Conservation (phyloP, 352 stramenopile genomes). For the Globisporangium alternatum region DNA sequence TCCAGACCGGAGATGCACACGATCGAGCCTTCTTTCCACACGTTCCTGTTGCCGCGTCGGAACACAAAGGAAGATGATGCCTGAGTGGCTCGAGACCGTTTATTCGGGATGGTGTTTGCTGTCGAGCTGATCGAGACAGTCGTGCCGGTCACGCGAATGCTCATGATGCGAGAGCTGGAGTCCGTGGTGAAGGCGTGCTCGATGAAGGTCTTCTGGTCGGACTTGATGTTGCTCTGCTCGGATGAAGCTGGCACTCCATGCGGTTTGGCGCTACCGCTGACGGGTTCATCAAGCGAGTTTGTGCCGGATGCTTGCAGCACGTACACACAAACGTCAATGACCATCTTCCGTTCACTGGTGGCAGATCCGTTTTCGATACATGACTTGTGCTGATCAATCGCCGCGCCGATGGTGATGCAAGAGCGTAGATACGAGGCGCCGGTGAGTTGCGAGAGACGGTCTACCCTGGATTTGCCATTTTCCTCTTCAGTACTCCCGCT, state of each 20-base stretch:
- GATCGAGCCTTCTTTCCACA: conserved; percentile 53
- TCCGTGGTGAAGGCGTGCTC: conserved; percentile 67
- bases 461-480: conserved; percentile 6
- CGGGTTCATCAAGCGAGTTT: conserved; percentile 25
- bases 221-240: conserved; percentile 12
- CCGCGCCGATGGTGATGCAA: conserved; percentile 10
- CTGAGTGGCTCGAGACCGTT: background rate
- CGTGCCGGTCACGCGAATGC: conserved; percentile 38
- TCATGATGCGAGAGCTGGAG: conserved; percentile 45
- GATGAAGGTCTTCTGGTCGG: conserved; percentile 23
- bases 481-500: conserved; percentile 26
- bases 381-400: conserved; percentile 15
- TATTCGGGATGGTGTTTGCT: conserved; percentile 7
- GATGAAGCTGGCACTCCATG: conserved; percentile 10
- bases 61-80: conserved; percentile 31
- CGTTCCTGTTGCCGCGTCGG: conserved; percentile 38
- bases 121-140: conserved; percentile 21
- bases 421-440: background rate
- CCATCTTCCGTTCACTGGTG: conserved; percentile 18
- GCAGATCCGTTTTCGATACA: conserved; percentile 9
- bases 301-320: conserved; percentile 33
- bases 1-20: conserved; percentile 56
- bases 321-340: conserved; percentile 53
- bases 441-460: conserved; percentile 1
- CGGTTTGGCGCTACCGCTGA: conserved; percentile 20